These are phyloP conservation scores for Xylaria sp. DNA, from an alignment of 2,329 filamentous ascomycete genomes.

Conservation along the genomic window DNA sequence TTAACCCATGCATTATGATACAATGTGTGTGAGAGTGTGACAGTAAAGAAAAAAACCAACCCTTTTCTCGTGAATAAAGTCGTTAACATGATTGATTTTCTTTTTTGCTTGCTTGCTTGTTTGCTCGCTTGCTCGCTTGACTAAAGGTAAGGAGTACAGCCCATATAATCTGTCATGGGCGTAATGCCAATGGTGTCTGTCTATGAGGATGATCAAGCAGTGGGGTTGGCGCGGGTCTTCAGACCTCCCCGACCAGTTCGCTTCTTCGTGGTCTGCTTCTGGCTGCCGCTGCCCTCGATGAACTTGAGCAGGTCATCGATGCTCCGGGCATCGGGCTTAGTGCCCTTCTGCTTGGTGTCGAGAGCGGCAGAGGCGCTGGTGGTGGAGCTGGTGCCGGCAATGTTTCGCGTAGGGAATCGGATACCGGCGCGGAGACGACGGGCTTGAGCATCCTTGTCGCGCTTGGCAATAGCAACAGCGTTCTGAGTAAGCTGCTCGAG, in stretches of 20 bases:
- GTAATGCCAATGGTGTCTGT: not conserved
- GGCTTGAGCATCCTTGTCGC: constrained; percentile 78
- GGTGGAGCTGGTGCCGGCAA: constrained; percentile 49
- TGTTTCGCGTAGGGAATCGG: constrained; percentile 59
- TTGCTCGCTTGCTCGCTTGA: too few species aligned
- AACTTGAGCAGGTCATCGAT: constrained; percentile 92
- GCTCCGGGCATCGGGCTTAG: constrained; percentile 62
- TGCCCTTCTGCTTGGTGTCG: constrained; percentile 27
- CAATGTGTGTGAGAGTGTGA: not conserved
- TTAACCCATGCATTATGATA: constrained; percentile 9
- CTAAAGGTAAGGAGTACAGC: not conserved
- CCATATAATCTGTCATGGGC: too few species aligned
- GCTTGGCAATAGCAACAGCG: constrained; percentile 89
- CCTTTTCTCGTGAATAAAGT: not conserved
- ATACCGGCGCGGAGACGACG: constrained; percentile 66
- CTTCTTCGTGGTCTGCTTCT: constrained; percentile 52
- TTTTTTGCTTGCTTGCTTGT: too few species aligned
- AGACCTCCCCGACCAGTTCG: constrained; percentile 49
- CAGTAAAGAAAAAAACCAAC: not conserved
- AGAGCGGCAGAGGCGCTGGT: constrained; percentile 34
- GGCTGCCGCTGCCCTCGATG: constrained; percentile 70
- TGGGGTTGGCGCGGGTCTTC: constrained; percentile 44
- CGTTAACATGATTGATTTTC: not conserved
- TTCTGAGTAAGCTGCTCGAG: constrained; percentile 93
- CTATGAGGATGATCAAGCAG: constrained; percentile 6